Base-by-base conservation (phyloP, 1,284 basidiomycete species). In the Tetrapyrgos nigripes region DNA sequence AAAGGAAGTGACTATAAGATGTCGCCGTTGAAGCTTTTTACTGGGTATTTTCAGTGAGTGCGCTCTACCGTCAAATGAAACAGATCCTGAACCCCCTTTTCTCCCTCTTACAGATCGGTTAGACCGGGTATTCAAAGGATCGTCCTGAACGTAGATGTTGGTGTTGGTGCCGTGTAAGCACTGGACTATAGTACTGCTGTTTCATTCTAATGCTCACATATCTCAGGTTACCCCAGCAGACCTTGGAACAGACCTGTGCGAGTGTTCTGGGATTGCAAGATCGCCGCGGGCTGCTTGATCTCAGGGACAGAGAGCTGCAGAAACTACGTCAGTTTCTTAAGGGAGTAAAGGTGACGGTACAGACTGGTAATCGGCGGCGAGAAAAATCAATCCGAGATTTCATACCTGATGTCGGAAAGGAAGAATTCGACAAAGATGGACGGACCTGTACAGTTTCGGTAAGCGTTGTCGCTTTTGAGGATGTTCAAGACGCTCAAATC, bases 131-230 rank as follows among this genome's bases (percentile, higher is more conserved):
- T 74, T 6, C 68, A 70, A 19, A 61, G 68, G 21, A 64, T 80
- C 29, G 59, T 79, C 9, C 66, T 80, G 55, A 80, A 79, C 50
- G 71, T 80, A 14, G 78, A 81, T 55, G 70, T 75, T 3, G 73
- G 75, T 2, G 70, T 76, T 17, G 79, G 78, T 29, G 70, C 75
- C 4, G 66, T 80, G 76, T 76, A 62, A 50, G 71, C 62, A 21
- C 26, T 53, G 3, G 17, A 31, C 19, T 33, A 29, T 19, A 17
- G 21, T 23, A 14, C 11, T 2, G 28, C 14, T 13, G 14, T 35
- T 11, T 5, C 29, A n/a, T 11, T 13, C 8, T 29, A 50, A 53
- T 21, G 4, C 3, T 53, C 13, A 14, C 26, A 21, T 3, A 10
- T 10, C 28, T 11, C 19, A 46, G 51, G 14, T 23, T 61, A 17